A percentile compares a stretch with the other conserved stretches of the same genome.
Evolutionary conservation across 2,329 filamentous ascomycete genomes (phyloP).

Genomic region (Pestalotiopsis sp.): DNA sequence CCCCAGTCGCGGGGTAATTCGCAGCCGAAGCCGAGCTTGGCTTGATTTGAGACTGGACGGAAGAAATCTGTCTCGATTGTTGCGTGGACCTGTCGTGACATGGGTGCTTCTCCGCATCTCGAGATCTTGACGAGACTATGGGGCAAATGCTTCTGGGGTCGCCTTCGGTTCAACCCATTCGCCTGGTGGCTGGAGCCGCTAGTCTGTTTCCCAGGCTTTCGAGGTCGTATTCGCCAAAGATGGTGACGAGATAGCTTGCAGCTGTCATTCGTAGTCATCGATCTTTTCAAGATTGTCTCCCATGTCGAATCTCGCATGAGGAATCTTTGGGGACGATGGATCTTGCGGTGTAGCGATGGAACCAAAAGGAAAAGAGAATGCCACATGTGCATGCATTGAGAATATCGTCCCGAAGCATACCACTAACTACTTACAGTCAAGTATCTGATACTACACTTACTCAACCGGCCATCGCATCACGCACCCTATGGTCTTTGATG

Average conservation of each 20-base stretch:
- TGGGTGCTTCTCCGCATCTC: conserved; percentile 3
- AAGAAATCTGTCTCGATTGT: background rate
- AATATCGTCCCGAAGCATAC: too few species aligned
- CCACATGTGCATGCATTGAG: background rate
- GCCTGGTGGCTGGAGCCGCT: background rate
- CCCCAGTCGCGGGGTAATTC: conserved; percentile 20
- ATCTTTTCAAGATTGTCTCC: background rate
- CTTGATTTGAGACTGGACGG: background rate
- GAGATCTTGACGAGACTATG: background rate
- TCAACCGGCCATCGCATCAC: too few species aligned
- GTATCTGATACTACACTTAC: too few species aligned
- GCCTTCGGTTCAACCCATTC: background rate
- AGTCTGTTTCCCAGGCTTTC: background rate
- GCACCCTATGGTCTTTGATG: too few species aligned
- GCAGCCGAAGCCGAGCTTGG: conserved; percentile 13
- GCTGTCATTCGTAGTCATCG: background rate
- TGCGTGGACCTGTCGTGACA: background rate
- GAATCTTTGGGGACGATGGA: background rate
- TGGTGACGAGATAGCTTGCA: background rate
- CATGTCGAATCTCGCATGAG: background rate
- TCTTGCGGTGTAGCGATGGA: background rate
- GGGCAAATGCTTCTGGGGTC: background rate
- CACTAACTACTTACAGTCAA: too few species aligned
- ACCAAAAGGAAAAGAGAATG: background rate
- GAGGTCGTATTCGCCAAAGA: background rate